Evolutionary conservation across 306 rosid genomes (phyloP), one percentile per base, ranked within the genome.

Genomic region (Betula pendula): DNA sequence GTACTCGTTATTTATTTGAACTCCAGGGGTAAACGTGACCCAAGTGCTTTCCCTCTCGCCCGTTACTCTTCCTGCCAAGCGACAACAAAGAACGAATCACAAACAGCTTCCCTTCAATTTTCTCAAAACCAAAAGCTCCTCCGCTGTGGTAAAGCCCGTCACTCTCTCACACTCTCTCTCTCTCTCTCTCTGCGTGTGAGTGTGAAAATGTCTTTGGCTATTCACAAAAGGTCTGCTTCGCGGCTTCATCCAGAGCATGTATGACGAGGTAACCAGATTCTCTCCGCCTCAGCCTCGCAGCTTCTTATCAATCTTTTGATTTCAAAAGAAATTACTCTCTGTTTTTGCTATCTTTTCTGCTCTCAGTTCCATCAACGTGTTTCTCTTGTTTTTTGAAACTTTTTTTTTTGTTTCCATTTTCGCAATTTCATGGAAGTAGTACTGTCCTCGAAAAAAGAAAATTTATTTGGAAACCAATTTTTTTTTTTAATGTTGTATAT

Each of bases 211-310:
- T 4, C 24, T 45, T 9, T 80, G 27, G 3, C 70, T 14, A 66
- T 63, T 56, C 70, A 45, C 24, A 22, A 59, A 59, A 68, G 19
- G 45, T 38, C 51, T 72, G 71, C 75, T 68, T 58, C 53, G 40
- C 62, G 14, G 56, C 74, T 68, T 74, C 75, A 55, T 74, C 43
- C 79, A 47, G 19, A 31, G 29, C 56, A 74, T 74, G 83, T n/a
- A 47, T 33, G 72, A 74, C 10, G 79, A 74, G 76, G 79, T 74
- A 68, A 29, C 13, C 70, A 15, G 8, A 20, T 70, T 58, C 62
- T 31, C 56, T 29, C 44, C 48, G 27, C 70, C 47, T 65, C 25
- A 15, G 48, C 14, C 8, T 65, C 14, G 31, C 6, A 9, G 65
- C 65, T 56, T 56, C 25, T 7, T n/a, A 2, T 12, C 65, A 56